Conservation (phyloP, 352 stramenopile species). For the Elongisporangium prolatum region DNA sequence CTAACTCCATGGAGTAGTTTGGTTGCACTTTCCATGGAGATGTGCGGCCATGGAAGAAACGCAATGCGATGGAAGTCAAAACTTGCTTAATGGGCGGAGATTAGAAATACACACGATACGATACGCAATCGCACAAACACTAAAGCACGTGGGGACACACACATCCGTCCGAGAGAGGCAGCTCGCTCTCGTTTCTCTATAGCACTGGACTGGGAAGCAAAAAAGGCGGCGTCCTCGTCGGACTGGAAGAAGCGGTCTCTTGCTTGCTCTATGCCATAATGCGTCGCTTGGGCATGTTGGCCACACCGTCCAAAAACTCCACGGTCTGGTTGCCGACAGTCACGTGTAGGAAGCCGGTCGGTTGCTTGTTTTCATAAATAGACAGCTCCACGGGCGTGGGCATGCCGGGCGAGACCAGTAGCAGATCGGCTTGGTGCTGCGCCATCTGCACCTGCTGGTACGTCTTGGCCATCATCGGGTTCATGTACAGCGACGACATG, state of each 20-base stretch:
- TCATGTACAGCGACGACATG: conserved; percentile 44
- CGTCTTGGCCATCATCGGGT: conserved; percentile 58
- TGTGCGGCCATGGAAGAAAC: background rate
- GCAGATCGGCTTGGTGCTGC: conserved; percentile 34
- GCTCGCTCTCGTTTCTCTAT: background rate
- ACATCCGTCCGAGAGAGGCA: background rate
- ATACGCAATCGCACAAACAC: background rate
- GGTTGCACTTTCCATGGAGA: background rate
- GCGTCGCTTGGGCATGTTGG: conserved; percentile 58
- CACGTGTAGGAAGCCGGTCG: conserved; percentile 75
- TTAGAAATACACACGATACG: conserved; percentile 1
- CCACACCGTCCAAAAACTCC: conserved; percentile 76
- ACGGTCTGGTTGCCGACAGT: conserved; percentile 79
- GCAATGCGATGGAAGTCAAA: background rate
- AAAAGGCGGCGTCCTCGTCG: background rate
- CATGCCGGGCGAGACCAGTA: conserved; percentile 61
- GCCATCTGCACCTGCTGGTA: conserved; percentile 32
- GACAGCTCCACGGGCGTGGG: conserved; percentile 73
- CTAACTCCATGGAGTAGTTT: background rate
- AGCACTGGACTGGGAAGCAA: background rate
- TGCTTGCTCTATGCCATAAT: background rate
- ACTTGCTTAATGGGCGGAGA: background rate
- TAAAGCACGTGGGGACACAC: background rate
- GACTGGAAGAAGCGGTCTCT: background rate
- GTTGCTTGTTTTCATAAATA: conserved; percentile 85